Conservation (phyloP, 768 basidiomycete genomes). For the Termitomyces sp. region DNA sequence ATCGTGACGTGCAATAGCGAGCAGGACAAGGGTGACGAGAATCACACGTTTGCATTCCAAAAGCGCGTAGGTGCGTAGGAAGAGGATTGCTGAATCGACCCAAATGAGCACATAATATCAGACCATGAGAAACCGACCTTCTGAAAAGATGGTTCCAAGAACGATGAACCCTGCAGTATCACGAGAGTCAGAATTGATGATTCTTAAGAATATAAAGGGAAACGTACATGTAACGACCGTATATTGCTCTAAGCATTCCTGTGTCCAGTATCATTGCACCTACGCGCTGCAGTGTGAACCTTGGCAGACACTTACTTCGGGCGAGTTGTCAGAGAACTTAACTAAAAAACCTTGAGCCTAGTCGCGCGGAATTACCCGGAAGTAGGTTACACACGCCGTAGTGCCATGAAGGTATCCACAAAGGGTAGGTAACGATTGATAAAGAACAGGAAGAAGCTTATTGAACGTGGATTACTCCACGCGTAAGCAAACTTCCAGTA, state of each 20-base stretch:
- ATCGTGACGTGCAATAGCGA: conserved; percentile 17
- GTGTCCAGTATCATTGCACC: background rate
- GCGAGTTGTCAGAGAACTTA: conserved; percentile 4
- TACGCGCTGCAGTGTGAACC: no score
- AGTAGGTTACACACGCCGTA: conserved; percentile 19
- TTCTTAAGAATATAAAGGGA: background rate
- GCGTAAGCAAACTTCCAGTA: conserved; percentile 24
- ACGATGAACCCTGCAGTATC: conserved; percentile 23
- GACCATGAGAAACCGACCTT: conserved; percentile 18
- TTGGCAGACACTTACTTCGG: conserved; percentile 1
- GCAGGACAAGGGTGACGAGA: conserved; percentile 22
- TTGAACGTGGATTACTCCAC: conserved; percentile 23
- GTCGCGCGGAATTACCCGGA: background rate
- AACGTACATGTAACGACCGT: conserved; percentile 26
- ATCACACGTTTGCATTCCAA: conserved; percentile 33
- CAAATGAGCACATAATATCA: background rate
- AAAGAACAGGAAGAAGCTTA: conserved; percentile 28
- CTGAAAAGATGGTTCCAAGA: conserved; percentile 29
- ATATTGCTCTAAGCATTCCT: conserved; percentile 21
- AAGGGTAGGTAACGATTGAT: conserved; percentile 36
- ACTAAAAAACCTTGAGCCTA: background rate
- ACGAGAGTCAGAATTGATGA: background rate
- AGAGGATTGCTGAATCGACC: conserved; percentile 26
- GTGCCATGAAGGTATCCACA: conserved; percentile 29
- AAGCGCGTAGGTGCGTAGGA: conserved; percentile 39